Evolutionary conservation across 257 asterid genomes (phyloP), one percentile per base, ranked within the genome.

Genomic region (Fraxinus anomala): DNA sequence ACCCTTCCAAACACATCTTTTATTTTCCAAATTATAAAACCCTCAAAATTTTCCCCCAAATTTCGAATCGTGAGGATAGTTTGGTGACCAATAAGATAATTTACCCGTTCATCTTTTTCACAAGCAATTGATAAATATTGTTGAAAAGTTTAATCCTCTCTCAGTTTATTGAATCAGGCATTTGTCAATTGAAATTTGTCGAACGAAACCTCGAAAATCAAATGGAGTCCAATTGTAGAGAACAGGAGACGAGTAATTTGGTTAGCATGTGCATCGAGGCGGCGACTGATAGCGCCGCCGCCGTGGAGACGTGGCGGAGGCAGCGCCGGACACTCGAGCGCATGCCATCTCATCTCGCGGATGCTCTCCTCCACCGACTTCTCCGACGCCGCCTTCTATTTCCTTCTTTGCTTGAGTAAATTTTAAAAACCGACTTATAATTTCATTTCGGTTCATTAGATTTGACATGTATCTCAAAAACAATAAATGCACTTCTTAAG

Each of bases 351-450:
- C 94, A 80, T 37, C 96, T 95, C 67, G 96, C 97, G 17, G 91
- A 87, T 77, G 85, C 90, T 82, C 94, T 93, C 30, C 77, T 95
- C 78, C 88, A 82, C 82, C 89, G 78, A 65, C 96, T 95, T 76
- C 91, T 89, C 73, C 89, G 79, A 37, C 96, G 97, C 82, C 93
- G 97, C 70, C 90, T 90, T 71, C 91, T 93, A 42, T 86, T 86
- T 80, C 98, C 99, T 9, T 92, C 98, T 33, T 85, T 95, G 30
- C 96, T 93, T 83, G 99, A 95, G 99, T 91, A 87, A 37, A 80
- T 78, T n/a, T 26, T 68, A 73, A 12, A 11, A 26, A 65, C 16
- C 30, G 68, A 59, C 16, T 3, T 19, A 9, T 44, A 23, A 12
- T 34, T 47, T 26, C 0, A 24, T 75, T 39, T 74, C 24, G 28